Base-by-base conservation (phyloP, 1,139 yeast genomes). In the Yamadazyma siamensis region DNA sequence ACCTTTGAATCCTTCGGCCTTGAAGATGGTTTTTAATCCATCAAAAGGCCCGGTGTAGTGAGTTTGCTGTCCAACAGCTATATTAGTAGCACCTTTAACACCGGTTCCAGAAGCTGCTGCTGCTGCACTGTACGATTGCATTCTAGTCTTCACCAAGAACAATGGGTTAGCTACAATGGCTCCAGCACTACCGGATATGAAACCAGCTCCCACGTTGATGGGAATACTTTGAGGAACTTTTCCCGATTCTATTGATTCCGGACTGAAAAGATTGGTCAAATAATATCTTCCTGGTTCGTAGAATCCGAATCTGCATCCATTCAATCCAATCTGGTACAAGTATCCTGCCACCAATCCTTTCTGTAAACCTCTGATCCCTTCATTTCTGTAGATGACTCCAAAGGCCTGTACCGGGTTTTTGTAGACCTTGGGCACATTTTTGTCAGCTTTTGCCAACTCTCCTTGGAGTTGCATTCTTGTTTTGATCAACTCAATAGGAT, bases 381-480 rank as follows among this genome's bases (percentile, higher is more conserved):
- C 98, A 46, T 81, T 77, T 49, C 67, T 72, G 54, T 65, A 79
- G 35, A 89, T 86, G n/a, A 80, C 72, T 0, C 59, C 71, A 43
- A 89, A 64, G 1, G 96, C 96, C 58, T 91, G 98, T 26, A 85
- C 49, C 14, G 96, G 89, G 47, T 91, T 91, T 41, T 73, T 82
- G 59, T 91, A 91, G 17, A 72, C 44, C 42, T 66, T 74, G 11
- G 76, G 71, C 1, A 67, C 74, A 25, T 66, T 58, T 17, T 49
- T 50, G 2, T 77, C 71, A 21, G 59, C 55, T 19, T 79, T 70
- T 3, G 79, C 65, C 31, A 91, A 67, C 58, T 91, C 97, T 34
- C 98, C 98, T 59, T 91, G 96, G 25, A 91, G 67, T 58, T 91
- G 98, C 95, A 91, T 85, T 59, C 97, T 71, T 3, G 94, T 91